Evolutionary conservation across 805 yeast species (phyloP).

Genomic region (Wickerhamiella allomyrinae): DNA sequence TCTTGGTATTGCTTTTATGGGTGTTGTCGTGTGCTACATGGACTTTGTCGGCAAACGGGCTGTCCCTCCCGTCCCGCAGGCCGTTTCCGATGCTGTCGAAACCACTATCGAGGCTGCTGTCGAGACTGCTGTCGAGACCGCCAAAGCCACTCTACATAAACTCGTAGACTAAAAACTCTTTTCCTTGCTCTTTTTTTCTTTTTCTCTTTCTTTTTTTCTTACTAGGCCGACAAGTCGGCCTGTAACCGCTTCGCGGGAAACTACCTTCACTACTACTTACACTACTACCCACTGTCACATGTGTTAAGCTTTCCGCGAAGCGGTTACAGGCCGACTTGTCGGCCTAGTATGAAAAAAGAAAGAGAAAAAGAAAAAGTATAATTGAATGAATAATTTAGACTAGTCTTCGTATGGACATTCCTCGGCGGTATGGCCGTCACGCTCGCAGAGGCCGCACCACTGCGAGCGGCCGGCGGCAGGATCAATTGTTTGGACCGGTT

Average conservation of each 20-base stretch:
- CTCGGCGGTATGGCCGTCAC: slow-evolving; percentile 73
- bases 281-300: no score
- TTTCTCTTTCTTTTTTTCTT: no score
- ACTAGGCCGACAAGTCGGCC: no score
- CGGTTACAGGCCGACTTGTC: no score
- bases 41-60: slow-evolving; percentile 24
- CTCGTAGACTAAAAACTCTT: not conserved
- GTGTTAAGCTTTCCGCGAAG: no score
- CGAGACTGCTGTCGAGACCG: slow-evolving; percentile 5
- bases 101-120: not conserved
- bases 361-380: no score
- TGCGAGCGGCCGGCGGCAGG: slow-evolving; percentile 58
- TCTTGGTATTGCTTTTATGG: slow-evolving; percentile 21
- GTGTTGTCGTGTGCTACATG: slow-evolving; percentile 22
- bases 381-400: slow-evolving; percentile 25
- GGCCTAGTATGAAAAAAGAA: not conserved
- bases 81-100: not conserved
- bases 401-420: slow-evolving; percentile 79
- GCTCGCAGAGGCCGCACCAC: slow-evolving; percentile 92
- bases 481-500: slow-evolving; percentile 26
- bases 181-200: no score
- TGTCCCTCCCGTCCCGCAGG: slow-evolving; percentile 2
- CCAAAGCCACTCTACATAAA: not conserved
- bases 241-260: no score
- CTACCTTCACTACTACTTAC: no score